phyloP scores from a whole-genome alignment of 768 basidiomycete genomes.

The Leccinum longicurvipes region DNA sequence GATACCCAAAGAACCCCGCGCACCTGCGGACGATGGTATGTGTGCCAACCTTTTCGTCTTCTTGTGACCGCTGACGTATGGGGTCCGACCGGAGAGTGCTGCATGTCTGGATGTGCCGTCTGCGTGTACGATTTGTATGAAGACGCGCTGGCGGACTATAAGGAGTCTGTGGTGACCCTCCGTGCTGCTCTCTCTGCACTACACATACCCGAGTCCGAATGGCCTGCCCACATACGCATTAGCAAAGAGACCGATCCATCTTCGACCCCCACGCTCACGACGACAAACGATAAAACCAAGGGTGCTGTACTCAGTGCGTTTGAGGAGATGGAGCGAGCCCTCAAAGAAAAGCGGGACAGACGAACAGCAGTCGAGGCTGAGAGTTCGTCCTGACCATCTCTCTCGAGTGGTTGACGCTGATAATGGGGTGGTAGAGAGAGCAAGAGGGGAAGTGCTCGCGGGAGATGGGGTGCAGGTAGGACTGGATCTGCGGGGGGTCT shows the following conservation, averaged over 20 bases:
- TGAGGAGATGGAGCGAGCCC: slow-evolving; percentile 61
- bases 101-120: slow-evolving; percentile 93
- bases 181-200: slow-evolving; percentile 46
- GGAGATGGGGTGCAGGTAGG: slow-evolving; percentile 15
- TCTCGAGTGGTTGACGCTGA: slow-evolving; percentile 8
- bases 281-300: slow-evolving; percentile 14
- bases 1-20: slow-evolving; percentile 59
- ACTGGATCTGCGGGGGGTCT: slow-evolving; percentile 29
- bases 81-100: slow-evolving; percentile 62
- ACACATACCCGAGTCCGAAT: slow-evolving; percentile 53
- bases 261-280: not conserved
- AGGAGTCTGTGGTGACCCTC: slow-evolving; percentile 48
- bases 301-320: slow-evolving; percentile 58
- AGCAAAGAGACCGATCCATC: not conserved
- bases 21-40: slow-evolving; percentile 67
- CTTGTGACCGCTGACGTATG: not conserved
- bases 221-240: slow-evolving; percentile 56
- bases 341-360: slow-evolving; percentile 45
- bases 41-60: not conserved
- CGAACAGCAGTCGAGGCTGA: slow-evolving; percentile 33
- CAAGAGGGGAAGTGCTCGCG: slow-evolving; percentile 15
- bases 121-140: slow-evolving; percentile 89
- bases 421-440: slow-evolving; percentile 12
- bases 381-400: slow-evolving; percentile 35
- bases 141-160: slow-evolving; percentile 64